These are phyloP conservation scores for Epipyxis sp. DNA, from an alignment of 108 stramenopile genomes.

Conservation along the genomic window DNA sequence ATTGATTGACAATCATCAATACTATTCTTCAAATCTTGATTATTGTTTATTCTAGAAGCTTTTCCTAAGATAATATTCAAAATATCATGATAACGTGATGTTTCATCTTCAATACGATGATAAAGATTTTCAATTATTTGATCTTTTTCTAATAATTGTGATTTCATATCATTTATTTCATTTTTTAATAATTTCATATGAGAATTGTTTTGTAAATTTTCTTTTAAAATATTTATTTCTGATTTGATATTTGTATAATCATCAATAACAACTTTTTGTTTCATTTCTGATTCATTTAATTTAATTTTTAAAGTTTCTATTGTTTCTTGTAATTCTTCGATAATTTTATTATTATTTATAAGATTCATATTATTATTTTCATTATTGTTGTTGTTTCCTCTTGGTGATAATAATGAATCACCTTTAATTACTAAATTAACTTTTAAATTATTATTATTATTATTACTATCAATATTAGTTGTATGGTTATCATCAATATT, in stretches of 20 bases:
- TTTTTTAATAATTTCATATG: too few relatives aligned
- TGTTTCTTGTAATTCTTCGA: background rate
- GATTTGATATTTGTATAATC: background rate
- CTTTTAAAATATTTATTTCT: background rate
- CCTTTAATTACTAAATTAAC: background rate
- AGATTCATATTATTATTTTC: background rate
- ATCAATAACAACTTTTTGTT: background rate
- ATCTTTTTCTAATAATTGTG: background rate
- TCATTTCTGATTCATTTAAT: background rate
- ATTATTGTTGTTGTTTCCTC: background rate
- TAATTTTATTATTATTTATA: background rate
- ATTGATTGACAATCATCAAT: too few relatives aligned
- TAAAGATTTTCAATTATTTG: background rate
- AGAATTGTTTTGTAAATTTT: too few relatives aligned
- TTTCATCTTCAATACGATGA: too few relatives aligned
- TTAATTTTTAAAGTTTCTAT: background rate
- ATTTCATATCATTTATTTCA: background rate
- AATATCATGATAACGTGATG: too few relatives aligned
- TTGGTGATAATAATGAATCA: too few relatives aligned
- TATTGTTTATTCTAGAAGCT: too few relatives aligned
- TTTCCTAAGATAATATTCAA: too few relatives aligned
- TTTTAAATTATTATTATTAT: background rate
- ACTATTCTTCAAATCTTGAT: too few relatives aligned
- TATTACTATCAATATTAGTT: background rate
- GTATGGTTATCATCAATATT: background rate